A percentile compares a stretch with the other conserved stretches of the same genome.
These are phyloP conservation scores for Blastocystis sp. DNA, from an alignment of 352 stramenopile genomes.

Conservation along the genomic window DNA sequence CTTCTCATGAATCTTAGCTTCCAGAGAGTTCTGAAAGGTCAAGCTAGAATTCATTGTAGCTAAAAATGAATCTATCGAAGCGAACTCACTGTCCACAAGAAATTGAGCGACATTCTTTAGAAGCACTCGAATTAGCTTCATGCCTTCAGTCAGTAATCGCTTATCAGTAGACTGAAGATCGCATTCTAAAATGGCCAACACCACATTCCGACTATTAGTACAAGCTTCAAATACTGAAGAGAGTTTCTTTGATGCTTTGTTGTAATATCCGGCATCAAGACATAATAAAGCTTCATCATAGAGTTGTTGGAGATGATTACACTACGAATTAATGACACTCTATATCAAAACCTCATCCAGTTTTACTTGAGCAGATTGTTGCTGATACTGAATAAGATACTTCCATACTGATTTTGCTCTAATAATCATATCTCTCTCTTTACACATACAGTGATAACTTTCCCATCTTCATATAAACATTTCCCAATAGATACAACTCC, in stretches of 20 bases:
- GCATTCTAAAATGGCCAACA: constrained; percentile 11
- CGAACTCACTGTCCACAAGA: background rate
- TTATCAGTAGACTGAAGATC: background rate
- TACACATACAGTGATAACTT: background rate
- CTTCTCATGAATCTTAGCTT: background rate
- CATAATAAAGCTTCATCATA: background rate
- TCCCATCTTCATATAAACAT: constrained; percentile 14
- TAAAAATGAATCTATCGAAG: background rate
- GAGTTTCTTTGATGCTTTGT: background rate
- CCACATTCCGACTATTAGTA: constrained; percentile 4
- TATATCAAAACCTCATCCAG: background rate
- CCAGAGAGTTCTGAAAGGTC: background rate
- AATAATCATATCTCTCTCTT: background rate
- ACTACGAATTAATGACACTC: background rate
- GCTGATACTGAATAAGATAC: background rate
- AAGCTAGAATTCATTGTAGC: background rate
- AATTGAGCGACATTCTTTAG: constrained; percentile 4
- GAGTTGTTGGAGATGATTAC: background rate
- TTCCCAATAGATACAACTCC: background rate
- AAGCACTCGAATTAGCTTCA: constrained; percentile 27
- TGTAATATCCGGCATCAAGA: background rate
- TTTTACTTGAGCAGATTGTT: background rate
- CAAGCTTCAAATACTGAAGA: background rate
- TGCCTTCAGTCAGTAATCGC: background rate
- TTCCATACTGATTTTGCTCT: background rate